A percentile compares a stretch with the other conserved stretches of the same genome.
Conservation (phyloP, 208 protist species). For the Trypanosoma rangeli region DNA sequence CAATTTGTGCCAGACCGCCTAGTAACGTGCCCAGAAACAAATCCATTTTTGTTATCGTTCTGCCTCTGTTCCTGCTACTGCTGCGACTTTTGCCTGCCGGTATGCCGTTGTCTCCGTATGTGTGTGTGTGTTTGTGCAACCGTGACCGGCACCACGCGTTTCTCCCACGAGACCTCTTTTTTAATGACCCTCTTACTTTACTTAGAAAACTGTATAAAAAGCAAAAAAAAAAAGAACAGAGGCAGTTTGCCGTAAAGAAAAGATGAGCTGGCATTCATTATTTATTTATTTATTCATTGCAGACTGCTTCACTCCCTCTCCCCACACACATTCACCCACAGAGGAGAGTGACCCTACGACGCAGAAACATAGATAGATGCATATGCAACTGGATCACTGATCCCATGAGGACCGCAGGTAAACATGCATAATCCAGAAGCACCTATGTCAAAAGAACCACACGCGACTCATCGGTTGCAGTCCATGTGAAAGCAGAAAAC, state of each 20-base stretch:
- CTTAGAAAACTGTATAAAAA: slow-evolving; percentile 1
- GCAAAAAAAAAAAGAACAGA: neutral
- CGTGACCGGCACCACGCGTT: neutral
- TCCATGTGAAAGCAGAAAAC: slow-evolving; percentile 42
- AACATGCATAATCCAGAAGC: neutral
- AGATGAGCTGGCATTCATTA: neutral
- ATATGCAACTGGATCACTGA: neutral
- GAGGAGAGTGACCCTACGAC: too few species aligned
- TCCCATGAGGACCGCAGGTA: neutral
- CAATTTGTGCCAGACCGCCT: slow-evolving; percentile 23
- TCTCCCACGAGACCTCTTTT: neutral
- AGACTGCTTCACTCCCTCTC: too few species aligned
- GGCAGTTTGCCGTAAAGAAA: neutral
- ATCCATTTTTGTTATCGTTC: slow-evolving; percentile 26
- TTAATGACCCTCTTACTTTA: neutral
- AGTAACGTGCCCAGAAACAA: slow-evolving; percentile 34
- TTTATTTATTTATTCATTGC: neutral
- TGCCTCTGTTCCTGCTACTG: neutral
- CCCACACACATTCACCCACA: too few species aligned
- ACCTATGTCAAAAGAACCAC: slow-evolving; percentile 37
- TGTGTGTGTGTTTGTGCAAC: neutral
- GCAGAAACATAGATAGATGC: too few species aligned
- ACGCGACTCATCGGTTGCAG: slow-evolving; percentile 29
- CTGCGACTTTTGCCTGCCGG: slow-evolving; percentile 1
- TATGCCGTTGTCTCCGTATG: slow-evolving; percentile 3